Evolutionary conservation across 768 basidiomycete species (phyloP), one percentile per base, ranked within the genome.

Genomic region (Myochromella boudieri): DNA sequence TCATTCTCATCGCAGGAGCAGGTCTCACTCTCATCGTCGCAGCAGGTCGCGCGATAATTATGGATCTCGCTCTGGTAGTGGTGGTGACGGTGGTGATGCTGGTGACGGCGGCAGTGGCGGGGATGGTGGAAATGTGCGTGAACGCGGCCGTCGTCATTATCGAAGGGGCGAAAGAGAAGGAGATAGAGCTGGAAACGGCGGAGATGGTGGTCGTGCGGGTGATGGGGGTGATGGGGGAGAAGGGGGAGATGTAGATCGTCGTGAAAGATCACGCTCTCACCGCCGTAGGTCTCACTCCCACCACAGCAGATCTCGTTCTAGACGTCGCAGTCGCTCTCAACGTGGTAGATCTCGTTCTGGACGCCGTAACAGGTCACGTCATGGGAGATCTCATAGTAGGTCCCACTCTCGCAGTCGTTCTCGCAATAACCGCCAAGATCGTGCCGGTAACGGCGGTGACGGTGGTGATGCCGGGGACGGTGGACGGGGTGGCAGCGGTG

Each of bases 401-500:
- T 29, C 28, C 14, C 28, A 29, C 8, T 29, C 41, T 20, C n/a
- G 41, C 10, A 10, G 41, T 15, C 28, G 28, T 8, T 29, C 28
- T 29, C 28, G 28, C 28, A 29, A 14, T 29, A 29, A n/a, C n/a
- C n/a, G 8, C 14, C 28, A 29, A 29, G 28, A 29, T 8, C 8
- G 28, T 29, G 28, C 28, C 14, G 41, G 41, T 31, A 41, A 47
- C 17, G 46, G 46, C 2, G 46, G 46, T 9, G 10, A 24, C 18
- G 46, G 38, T 3, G 46, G 46, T n/a, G 44, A 37, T 10, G 44
- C 36, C 10, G 44, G 44, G 3, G 14, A 46, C 10, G 44, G 44
- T 31, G 44, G 44, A 21, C 29, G 25, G 17, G 46, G 46, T 15
- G 46, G 46, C 1, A 41, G 41, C 25, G 46, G 46, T 27, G 46